Base-by-base conservation (phyloP, 1,139 yeast species). In the Scheffersomyces lignicola region DNA sequence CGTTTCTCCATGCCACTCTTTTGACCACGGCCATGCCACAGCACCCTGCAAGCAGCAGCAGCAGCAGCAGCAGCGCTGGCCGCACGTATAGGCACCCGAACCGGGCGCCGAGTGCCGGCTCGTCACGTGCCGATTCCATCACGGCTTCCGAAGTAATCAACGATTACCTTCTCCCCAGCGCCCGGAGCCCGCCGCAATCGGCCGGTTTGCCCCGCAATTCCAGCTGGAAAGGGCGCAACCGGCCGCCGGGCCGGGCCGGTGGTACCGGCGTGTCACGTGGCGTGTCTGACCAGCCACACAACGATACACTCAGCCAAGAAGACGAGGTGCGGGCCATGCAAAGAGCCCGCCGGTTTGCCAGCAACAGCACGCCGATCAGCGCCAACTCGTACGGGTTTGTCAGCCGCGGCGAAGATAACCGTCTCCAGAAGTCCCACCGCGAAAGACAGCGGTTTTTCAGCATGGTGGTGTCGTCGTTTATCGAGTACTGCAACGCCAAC, bases 391-490 rank as follows among this genome's bases (percentile, higher is more conserved):
- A 70, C 45, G 86, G 86, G 1, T 61, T 70, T 30, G 56, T 76
- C 2, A 78, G 85, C 43, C 58, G 85, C 35, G 85, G 85, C 1
- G 83, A 78, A 37, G 83, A 76, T 41, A 52, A 53, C 33, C 51
- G 75, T 28, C 56, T 80, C 18, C 79, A 73, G 41, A 46, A 60
- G n/a, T 73, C 73, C 44, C 53, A 54, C 10, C 38, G 43, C 5
- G 76, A 67, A 10, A 54, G 82, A 40, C 52, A 49, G 12, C 53
- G 45, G 21, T 71, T 58, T 39, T 78, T 71, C 45, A 50, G 51
- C 3, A 43, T 51, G 21, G 68, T 76, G 6, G 49, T 71, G 15
- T 40, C 40, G 10, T 47, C 52, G 5, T 69, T 69, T 37, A 47
- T 56, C 2, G 34, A 37, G 10, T 62, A 58, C 40, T 62, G 69